Base-by-base conservation (phyloP, 257 asterid genomes). In the Nicotiana noctiflora region DNA sequence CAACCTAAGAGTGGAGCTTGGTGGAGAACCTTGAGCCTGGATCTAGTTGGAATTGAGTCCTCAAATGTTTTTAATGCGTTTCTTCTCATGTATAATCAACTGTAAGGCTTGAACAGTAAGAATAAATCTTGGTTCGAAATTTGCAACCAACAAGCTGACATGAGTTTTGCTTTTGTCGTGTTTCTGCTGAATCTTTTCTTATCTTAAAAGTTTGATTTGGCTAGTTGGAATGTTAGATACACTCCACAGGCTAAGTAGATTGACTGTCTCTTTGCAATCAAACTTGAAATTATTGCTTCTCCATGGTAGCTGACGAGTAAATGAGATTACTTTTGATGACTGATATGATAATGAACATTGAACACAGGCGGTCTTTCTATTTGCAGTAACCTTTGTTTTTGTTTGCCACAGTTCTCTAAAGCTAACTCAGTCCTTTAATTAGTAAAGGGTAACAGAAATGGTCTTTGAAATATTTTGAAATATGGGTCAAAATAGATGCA, bases 1-100 rank as follows among this genome's bases (percentile, higher is more conserved):
- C 90, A 91, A 94, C 88, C 81, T 94, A 65, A 88, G 91, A 85
- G 92, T 84, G 59, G 98, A 92, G 94, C 98, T 94, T 60, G 97
- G 98, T 75, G 98, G 89, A 82, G 97, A 93, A 81, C 90, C 97
- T 19, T 89, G 89, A 80, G 29, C 55, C 23, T 4, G 44, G 32
- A 23, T 55, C 34, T 57, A 62, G 70, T 21, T 77, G 74, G 65
- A 19, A 18, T 44, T 79, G 80, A 23, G 10, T 70, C 81, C 60
- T 46, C 49, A 66, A 53, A 5, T n/a, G 70, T 19, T 32, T 52
- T 65, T 53, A 25, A 25, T 56, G 13, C 17, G n/a, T 59, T 74
- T 80, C 8, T 13, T 29, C 65, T 64, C 49, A 10, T 31, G 29
- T 49, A 7, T 18, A 23, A 46, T 23, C 60, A 74, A 46, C 78